Conservation (phyloP, 495 filamentous ascomycete species). For the Xylaria sp. region DNA sequence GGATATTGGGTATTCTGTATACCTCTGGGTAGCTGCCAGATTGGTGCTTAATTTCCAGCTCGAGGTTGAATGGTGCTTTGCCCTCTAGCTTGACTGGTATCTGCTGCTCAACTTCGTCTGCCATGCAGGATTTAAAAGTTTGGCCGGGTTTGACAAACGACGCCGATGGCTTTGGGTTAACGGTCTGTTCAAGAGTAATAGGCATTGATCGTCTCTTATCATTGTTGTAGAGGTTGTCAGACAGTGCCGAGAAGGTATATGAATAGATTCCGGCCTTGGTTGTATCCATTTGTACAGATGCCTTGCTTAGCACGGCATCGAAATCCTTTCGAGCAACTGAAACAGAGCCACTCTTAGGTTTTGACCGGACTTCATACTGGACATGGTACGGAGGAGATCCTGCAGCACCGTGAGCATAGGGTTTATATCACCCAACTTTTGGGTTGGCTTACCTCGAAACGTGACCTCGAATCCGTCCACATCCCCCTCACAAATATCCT, state of each 20-base stretch:
- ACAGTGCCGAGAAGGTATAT: conserved; percentile 82
- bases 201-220: conserved; percentile 65
- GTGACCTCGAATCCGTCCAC: conserved; percentile 84
- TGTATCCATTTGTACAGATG: conserved; percentile 84
- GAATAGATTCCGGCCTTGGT: conserved; percentile 78
- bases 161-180: conserved; percentile 81
- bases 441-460: conserved; percentile 66
- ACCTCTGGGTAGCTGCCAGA: conserved; percentile 78
- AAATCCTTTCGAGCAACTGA: conserved; percentile 69
- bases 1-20: conserved; percentile 78
- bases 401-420: conserved; percentile 37
- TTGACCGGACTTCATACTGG: conserved; percentile 78
- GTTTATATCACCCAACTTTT: not conserved
- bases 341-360: conserved; percentile 65
- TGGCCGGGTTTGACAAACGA: conserved; percentile 86
- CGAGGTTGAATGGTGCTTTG: conserved; percentile 85
- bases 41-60: conserved; percentile 91
- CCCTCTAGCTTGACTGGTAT: conserved; percentile 86
- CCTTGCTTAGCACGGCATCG: conserved; percentile 71
- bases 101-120: conserved; percentile 79
- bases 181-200: conserved; percentile 77
- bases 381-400: conserved; percentile 82
- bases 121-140: conserved; percentile 92
- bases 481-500: conserved; percentile 92
- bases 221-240: conserved; percentile 83